These are phyloP conservation scores for Coniochaeta hoffmannii DNA, from an alignment of 2,329 filamentous ascomycete species.

Conservation along the genomic window DNA sequence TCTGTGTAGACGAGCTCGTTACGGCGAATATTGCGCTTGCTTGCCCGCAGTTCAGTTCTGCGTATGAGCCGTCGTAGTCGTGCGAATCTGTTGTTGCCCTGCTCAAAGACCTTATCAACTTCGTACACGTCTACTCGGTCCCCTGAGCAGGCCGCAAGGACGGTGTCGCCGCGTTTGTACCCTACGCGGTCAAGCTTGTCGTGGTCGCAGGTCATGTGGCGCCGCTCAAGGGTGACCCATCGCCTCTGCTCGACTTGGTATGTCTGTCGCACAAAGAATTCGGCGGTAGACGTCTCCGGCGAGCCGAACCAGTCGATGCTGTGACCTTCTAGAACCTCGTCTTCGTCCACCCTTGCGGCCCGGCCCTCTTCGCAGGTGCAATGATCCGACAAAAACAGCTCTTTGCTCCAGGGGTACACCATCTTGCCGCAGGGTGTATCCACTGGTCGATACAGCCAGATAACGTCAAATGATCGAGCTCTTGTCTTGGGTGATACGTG, in stretches of 20 bases:
- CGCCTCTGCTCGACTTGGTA: conserved; percentile 53
- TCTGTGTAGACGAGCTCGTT: conserved; percentile 57
- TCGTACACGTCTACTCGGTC: conserved; percentile 53
- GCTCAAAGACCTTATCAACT: conserved; percentile 32
- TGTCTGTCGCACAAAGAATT: conserved; percentile 64
- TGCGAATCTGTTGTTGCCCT: conserved; percentile 19
- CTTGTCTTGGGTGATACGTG: conserved; percentile 25
- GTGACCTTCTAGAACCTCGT: conserved; percentile 51
- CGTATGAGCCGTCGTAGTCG: conserved; percentile 46
- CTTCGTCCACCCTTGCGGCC: conserved; percentile 35
- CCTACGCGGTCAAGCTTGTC: conserved; percentile 6
- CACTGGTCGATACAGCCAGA: conserved; percentile 66
- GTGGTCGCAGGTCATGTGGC: conserved; percentile 48
- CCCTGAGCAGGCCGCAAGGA: conserved; percentile 36
- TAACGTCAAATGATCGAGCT: conserved; percentile 46
- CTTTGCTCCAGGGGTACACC: conserved; percentile 62
- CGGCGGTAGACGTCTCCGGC: conserved; percentile 32
- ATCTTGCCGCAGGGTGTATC: conserved; percentile 65
- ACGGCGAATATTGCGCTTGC: conserved; percentile 26
- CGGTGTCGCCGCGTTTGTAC: conserved; percentile 50
- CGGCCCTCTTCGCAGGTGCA: conserved; percentile 55
- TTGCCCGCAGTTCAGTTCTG: conserved; percentile 31
- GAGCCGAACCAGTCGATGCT: conserved; percentile 49
- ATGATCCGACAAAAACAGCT: conserved; percentile 70
- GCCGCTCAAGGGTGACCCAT: conserved; percentile 50